phyloP scores from a whole-genome alignment of 2,329 filamentous ascomycete genomes.

The Aspergillus sp. region DNA sequence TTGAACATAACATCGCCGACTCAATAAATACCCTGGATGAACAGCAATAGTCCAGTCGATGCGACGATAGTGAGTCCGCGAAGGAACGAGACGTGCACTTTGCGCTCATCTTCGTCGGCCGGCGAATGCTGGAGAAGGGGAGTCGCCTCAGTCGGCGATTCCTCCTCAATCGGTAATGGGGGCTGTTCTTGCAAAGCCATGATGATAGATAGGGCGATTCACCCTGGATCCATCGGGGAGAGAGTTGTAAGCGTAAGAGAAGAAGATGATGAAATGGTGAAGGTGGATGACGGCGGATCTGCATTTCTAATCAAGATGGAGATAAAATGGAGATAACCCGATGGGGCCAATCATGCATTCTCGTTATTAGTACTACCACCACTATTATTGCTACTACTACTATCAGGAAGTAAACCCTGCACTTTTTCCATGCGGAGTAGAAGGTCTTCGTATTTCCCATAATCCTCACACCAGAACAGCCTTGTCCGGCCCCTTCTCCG shows the following conservation, averaged over 20 bases:
- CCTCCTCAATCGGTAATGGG: background rate
- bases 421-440: no score
- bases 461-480: constrained; percentile 11
- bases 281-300: background rate
- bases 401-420: no score
- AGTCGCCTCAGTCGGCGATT: constrained; percentile 13
- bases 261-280: background rate
- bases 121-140: constrained; percentile 10
- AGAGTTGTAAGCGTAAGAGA: background rate
- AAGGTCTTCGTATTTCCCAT: background rate
- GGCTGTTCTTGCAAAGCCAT: background rate
- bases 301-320: constrained; percentile 6
- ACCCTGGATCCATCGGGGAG: no score
- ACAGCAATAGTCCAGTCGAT: constrained; percentile 15
- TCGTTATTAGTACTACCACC: no score
- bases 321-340: constrained; percentile 3
- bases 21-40: constrained; percentile 15
- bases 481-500: constrained; percentile 15
- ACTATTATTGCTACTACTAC: no score
- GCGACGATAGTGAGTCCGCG: constrained; percentile 11
- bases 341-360: background rate
- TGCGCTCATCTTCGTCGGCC: background rate
- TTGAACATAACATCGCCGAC: background rate
- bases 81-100: constrained; percentile 5
- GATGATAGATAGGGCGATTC: background rate